Conservation (phyloP, 169 alveolate genomes). For the Plasmodium chabaudi region DNA sequence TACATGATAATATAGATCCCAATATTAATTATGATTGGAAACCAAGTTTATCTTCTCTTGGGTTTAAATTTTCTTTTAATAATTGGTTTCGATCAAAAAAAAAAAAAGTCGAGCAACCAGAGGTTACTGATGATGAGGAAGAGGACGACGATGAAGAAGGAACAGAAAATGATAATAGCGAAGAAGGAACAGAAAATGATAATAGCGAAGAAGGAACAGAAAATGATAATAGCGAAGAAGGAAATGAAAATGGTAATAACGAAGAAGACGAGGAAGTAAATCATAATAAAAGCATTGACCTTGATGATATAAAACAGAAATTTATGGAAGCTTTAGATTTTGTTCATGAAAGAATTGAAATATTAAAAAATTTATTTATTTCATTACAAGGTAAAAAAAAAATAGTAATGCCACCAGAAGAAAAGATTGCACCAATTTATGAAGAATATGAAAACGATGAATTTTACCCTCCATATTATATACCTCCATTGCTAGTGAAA, state of each 20-base stretch:
- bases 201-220: not conserved
- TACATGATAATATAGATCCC: conserved; percentile 5
- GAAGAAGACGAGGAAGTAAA: not conserved
- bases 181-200: not conserved
- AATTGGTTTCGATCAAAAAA: not conserved
- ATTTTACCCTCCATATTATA: conserved; percentile 42
- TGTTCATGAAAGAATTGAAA: not conserved
- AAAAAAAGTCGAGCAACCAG: not conserved
- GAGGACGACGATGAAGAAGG: not conserved
- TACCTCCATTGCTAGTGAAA: conserved; percentile 45
- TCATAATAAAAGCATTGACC: not conserved
- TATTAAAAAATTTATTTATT: not conserved
- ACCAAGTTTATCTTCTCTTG: conserved; percentile 6
- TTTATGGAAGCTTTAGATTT: not conserved
- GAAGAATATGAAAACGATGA: conserved; percentile 15
- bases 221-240: not conserved
- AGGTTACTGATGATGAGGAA: not conserved
- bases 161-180: not conserved
- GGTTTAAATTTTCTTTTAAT: conserved; percentile 1
- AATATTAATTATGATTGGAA: conserved; percentile 32
- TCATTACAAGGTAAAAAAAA: not conserved
- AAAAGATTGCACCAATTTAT: not conserved
- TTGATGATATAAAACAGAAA: not conserved
- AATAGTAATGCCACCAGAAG: not conserved
- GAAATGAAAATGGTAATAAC: no score